Percentiles rank a stretch among this genome's conserved stretches.
These are phyloP conservation scores for Bipolaris cookei DNA, from an alignment of 2,329 filamentous ascomycete species.

Conservation along the genomic window DNA sequence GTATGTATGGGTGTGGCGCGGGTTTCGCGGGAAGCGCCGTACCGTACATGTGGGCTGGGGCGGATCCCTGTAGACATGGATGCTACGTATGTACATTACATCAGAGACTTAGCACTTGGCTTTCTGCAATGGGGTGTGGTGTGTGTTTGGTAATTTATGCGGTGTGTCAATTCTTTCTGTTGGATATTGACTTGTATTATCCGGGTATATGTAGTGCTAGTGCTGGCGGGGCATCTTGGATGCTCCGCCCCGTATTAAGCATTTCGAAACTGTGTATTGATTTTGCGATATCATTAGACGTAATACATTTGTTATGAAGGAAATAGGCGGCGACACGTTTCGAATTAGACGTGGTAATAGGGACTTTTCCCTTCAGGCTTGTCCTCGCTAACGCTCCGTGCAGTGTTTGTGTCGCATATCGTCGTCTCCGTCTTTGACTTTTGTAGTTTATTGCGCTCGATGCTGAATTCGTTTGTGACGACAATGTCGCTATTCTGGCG, in stretches of 20 bases:
- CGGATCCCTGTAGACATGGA: neutral
- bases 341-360: conserved; percentile 23
- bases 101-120: neutral
- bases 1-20: neutral
- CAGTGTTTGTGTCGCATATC: conserved; percentile 11
- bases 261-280: neutral
- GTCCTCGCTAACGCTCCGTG: conserved; percentile 19
- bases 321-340: neutral
- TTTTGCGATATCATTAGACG: neutral
- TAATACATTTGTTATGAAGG: neutral
- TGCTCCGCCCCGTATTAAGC: neutral
- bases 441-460: conserved; percentile 17
- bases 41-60: neutral
- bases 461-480: conserved; percentile 31
- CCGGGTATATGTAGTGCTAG: neutral
- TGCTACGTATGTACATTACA: neutral
- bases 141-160: neutral
- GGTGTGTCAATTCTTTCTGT: neutral
- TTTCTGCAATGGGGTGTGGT: neutral
- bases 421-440: conserved; percentile 14
- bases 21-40: neutral
- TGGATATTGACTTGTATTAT: neutral
- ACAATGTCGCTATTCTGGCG: conserved; percentile 24
- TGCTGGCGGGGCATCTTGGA: neutral
- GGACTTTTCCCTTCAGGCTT: conserved; percentile 20